A percentile compares a stretch with the other conserved stretches of the same genome.
Conservation (phyloP, 2,329 filamentous ascomycete species). For the Ophiocordyceps camponoti-leonardi region DNA sequence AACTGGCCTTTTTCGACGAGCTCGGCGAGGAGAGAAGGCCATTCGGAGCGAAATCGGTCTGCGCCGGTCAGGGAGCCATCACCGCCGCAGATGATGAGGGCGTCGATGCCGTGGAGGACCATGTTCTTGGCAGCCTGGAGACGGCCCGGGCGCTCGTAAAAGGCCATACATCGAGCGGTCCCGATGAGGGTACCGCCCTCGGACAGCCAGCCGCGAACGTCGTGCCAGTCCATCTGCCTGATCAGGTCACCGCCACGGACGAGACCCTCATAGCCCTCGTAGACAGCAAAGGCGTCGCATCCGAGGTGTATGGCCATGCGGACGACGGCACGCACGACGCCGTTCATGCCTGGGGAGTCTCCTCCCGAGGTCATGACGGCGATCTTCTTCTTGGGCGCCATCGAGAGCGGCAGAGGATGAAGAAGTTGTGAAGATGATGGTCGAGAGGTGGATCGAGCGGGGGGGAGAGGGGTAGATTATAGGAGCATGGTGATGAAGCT, state of each 20-base stretch:
- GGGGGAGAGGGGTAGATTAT: too few species aligned
- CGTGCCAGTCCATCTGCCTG: conserved; percentile 74
- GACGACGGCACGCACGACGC: conserved; percentile 74
- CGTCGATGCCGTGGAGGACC: conserved; percentile 83
- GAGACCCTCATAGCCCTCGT: conserved; percentile 91
- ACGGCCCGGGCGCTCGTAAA: conserved; percentile 76
- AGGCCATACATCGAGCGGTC: conserved; percentile 81
- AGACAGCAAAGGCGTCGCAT: conserved; percentile 65
- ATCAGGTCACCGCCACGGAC: conserved; percentile 83
- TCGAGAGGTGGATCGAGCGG: too few species aligned
- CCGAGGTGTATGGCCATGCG: conserved; percentile 77
- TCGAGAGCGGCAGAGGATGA: conserved; percentile 5
- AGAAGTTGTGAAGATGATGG: too few species aligned
- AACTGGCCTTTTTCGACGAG: conserved; percentile 61
- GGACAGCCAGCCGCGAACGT: conserved; percentile 85
- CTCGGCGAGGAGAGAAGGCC: conserved; percentile 76
- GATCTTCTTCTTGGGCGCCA: conserved; percentile 48
- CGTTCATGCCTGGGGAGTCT: conserved; percentile 92
- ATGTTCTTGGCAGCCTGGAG: conserved; percentile 84
- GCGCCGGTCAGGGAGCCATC: conserved; percentile 93
- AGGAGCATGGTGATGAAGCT: too few species aligned
- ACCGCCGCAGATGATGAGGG: conserved; percentile 90
- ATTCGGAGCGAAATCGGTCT: conserved; percentile 82
- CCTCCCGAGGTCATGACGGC: conserved; percentile 90
- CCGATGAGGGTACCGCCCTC: conserved; percentile 93